phyloP scores from a whole-genome alignment of 306 rosid species.

The Glycine latifolia region DNA sequence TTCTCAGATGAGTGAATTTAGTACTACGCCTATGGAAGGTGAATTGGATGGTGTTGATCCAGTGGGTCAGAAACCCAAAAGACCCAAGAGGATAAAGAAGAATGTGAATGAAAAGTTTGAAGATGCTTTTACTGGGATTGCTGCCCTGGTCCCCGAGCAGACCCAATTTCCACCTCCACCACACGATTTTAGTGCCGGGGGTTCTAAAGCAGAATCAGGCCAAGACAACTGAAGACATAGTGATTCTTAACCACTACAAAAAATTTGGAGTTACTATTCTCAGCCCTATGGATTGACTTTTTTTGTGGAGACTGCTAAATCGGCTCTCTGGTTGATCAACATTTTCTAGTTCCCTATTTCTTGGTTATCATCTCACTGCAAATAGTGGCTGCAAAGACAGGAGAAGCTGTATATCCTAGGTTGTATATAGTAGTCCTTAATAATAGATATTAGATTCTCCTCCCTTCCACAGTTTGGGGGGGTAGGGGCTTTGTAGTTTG shows the following conservation, averaged over 20 bases:
- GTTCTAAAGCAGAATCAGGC: conserved; percentile 48
- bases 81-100: conserved; percentile 81
- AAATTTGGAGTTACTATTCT: conserved; percentile 1
- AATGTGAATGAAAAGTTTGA: conserved; percentile 70
- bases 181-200: conserved; percentile 43
- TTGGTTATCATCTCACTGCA: conserved; percentile 20
- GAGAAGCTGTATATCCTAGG: conserved; percentile 47
- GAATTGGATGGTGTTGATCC: conserved; percentile 68
- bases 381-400: conserved; percentile 21
- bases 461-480: background rate
- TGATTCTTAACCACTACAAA: conserved; percentile 1
- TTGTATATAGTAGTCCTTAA: conserved; percentile 34
- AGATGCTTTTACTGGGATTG: conserved; percentile 55
- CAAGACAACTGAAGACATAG: conserved; percentile 36
- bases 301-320: conserved; percentile 23
- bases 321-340: conserved; percentile 33
- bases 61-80: conserved; percentile 59
- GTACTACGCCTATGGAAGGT: conserved; percentile 40
- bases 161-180: conserved; percentile 46
- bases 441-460: conserved; percentile 11
- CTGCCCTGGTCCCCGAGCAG: conserved; percentile 51
- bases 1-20: conserved; percentile 53
- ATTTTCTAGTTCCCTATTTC: conserved; percentile 37
- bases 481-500: conserved; percentile 20
- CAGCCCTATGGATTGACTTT: conserved; percentile 34